A percentile compares a stretch with the other conserved stretches of the same genome.
phyloP scores from a whole-genome alignment of 139 green algal genomes.

The Ettlia oleoabundans region DNA sequence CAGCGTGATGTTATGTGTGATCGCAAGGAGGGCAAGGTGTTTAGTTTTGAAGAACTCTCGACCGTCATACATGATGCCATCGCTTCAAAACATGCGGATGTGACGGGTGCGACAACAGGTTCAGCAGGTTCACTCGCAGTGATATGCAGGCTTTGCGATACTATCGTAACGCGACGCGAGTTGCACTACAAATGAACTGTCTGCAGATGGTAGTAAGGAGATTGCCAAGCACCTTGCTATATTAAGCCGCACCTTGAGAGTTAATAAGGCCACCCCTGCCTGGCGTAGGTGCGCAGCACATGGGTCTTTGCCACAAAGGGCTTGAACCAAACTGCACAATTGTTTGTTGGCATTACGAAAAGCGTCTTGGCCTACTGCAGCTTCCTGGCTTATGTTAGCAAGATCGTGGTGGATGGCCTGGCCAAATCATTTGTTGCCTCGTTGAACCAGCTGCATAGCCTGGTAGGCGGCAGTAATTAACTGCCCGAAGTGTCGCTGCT shows the following conservation, averaged over 20 bases:
- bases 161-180: too few relatives aligned
- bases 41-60: slow-evolving; percentile 81
- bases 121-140: too few relatives aligned
- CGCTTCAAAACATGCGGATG: slow-evolving; percentile 29
- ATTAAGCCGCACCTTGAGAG: slow-evolving; percentile 78
- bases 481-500: too few relatives aligned
- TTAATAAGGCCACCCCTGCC: slow-evolving; percentile 62
- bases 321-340: too few relatives aligned
- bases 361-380: too few relatives aligned
- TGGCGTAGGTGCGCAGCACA: too few relatives aligned
- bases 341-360: too few relatives aligned
- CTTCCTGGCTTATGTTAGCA: slow-evolving; percentile 85
- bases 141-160: too few relatives aligned
- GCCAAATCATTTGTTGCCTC: slow-evolving; percentile 70
- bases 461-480: slow-evolving; percentile 25
- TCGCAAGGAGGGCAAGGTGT: slow-evolving; percentile 82
- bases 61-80: slow-evolving; percentile 49
- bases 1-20: slow-evolving; percentile 88
- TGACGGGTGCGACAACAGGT: slow-evolving; percentile 42
- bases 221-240: slow-evolving; percentile 83
- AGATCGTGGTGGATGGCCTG: slow-evolving; percentile 88
- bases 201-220: slow-evolving; percentile 79
- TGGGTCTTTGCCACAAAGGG: too few relatives aligned
- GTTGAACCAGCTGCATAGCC: slow-evolving; percentile 46
- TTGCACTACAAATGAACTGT: slow-evolving; percentile 29